Evolutionary conservation across 805 yeast genomes (phyloP).

Genomic region (Zygosaccharomyces kombuchaensis): DNA sequence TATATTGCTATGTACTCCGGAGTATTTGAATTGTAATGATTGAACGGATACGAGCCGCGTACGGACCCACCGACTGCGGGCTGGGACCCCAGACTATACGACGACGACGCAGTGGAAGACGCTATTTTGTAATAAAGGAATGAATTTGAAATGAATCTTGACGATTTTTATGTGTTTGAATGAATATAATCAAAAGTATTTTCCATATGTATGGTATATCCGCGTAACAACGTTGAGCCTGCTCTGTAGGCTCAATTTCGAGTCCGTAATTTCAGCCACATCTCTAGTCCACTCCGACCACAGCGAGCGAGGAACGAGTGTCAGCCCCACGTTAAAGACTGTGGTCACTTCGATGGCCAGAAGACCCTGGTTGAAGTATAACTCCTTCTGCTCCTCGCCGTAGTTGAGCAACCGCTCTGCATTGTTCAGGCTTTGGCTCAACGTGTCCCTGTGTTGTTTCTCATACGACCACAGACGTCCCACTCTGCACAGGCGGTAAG

Average conservation of each 20-base stretch:
- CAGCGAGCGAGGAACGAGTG: constrained; percentile 48
- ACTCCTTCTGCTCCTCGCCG: constrained; percentile 20
- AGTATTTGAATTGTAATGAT: background rate
- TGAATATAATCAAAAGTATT: constrained; percentile 27
- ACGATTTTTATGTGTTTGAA: too few species aligned
- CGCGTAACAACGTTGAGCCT: constrained; percentile 50
- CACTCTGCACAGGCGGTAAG: constrained; percentile 24
- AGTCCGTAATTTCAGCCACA: constrained; percentile 52
- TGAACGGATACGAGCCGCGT: background rate
- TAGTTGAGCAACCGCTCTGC: constrained; percentile 51
- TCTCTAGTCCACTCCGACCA: constrained; percentile 58
- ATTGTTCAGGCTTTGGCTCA: constrained; percentile 46
- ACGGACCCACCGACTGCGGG: background rate
- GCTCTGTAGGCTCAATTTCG: constrained; percentile 34
- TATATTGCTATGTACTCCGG: background rate
- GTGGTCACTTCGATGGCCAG: constrained; percentile 62
- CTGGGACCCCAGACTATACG: background rate
- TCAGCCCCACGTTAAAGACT: constrained; percentile 47
- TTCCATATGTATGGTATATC: constrained; percentile 58
- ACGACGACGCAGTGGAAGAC: too few species aligned
- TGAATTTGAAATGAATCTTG: background rate
- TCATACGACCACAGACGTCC: constrained; percentile 29
- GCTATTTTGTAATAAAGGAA: too few species aligned
- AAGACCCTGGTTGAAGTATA: constrained; percentile 50
- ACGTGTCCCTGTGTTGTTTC: constrained; percentile 20